These are phyloP conservation scores for Penicillium turbatum DNA, from an alignment of 495 filamentous ascomycete species.

Conservation along the genomic window DNA sequence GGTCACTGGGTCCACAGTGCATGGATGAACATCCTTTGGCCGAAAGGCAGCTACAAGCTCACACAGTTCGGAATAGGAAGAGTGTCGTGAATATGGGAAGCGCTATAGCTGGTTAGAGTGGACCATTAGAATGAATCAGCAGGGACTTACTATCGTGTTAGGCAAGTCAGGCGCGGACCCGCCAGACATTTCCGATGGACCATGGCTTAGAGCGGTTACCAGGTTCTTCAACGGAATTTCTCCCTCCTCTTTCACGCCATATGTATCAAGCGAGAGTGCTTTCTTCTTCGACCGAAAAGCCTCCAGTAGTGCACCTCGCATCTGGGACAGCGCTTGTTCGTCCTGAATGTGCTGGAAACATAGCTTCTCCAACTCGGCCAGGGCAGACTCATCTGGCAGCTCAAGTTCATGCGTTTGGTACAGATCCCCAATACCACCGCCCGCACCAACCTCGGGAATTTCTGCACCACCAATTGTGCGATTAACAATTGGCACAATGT, in stretches of 20 bases:
- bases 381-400: slow-evolving; percentile 40
- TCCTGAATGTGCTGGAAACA: slow-evolving; percentile 42
- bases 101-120: slow-evolving; percentile 26
- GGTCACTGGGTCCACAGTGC: slow-evolving; percentile 61
- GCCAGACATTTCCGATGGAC: slow-evolving; percentile 1
- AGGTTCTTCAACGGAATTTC: slow-evolving; percentile 46
- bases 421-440: slow-evolving; percentile 75
- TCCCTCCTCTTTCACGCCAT: slow-evolving; percentile 35
- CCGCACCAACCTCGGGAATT: slow-evolving; percentile 69
- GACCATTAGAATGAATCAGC: not conserved
- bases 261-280: slow-evolving; percentile 39
- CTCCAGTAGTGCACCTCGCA: slow-evolving; percentile 28
- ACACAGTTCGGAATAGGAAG: slow-evolving; percentile 77
- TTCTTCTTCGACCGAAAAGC: slow-evolving; percentile 35
- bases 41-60: slow-evolving; percentile 62
- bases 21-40: slow-evolving; percentile 78
- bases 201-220: slow-evolving; percentile 32
- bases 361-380: slow-evolving; percentile 45
- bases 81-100: slow-evolving; percentile 90
- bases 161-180: slow-evolving; percentile 8
- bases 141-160: slow-evolving; percentile 21
- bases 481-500: slow-evolving; percentile 72
- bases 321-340: slow-evolving; percentile 26
- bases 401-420: slow-evolving; percentile 62
- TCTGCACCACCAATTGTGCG: slow-evolving; percentile 53